Evolutionary conservation across 192 early-diverging fungal genomes (phyloP), one percentile per base, ranked within the genome.

Genomic region (Mortierella alpina): DNA sequence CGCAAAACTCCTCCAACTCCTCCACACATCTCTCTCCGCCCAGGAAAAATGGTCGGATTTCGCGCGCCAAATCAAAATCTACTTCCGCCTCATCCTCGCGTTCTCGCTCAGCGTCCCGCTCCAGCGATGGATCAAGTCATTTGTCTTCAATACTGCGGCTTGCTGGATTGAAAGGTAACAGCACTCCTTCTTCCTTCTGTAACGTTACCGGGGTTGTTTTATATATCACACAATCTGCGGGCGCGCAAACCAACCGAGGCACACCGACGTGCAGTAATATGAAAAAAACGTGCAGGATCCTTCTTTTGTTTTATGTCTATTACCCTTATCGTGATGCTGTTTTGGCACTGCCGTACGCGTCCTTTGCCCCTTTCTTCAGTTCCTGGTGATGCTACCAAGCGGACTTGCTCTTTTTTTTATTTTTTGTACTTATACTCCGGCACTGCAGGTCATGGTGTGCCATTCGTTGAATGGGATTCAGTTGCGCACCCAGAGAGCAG

Each of bases 71-170:
- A 60, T 70, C 75, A 52, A 78, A 78, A 70, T 59, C 75, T 23
- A 59, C 57, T 2, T 18, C 18, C n/a, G 60, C 74, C 31, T 68
- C 73, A 6, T 6, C 52, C 39, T 66, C 67, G 10, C 75, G 75
- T 6, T 78, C 75, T 12, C 75, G 68, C 8, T 78, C 75, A 78
- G 68, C 70, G 63, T 78, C 75, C 63, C 58, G 75, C 68, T 78
- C 56, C 7, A 70, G 68, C 56, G 68, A 78, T 54, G 63, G 63
- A 20, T 50, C 61, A 14, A 20, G 47, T 14, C 46, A 44, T 18
- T 41, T 78, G 56, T 52, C 75, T 1, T 78, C 75, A 70, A 70
- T 78, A 78, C 46, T 78, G 42, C 68, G 67, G 49, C 40, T 70
- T 23, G 62, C 62, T 44, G 75, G 75, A 64, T 63, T 78, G 6